A percentile compares a stretch with the other conserved stretches of the same genome.
Conservation (phyloP, 179 eudicot genomes). For the Beta lomatogona region DNA sequence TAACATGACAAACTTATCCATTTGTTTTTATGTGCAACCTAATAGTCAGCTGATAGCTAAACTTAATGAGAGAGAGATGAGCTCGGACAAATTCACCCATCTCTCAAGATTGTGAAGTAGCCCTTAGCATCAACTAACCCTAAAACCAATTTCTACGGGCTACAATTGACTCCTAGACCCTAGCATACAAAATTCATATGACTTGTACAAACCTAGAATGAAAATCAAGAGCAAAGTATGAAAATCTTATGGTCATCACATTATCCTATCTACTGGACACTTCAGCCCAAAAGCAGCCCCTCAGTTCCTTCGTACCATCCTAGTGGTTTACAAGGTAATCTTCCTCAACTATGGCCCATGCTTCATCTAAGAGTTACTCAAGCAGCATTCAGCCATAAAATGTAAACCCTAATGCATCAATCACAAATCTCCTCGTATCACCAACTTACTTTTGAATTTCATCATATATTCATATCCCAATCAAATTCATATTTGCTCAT, state of each 20-base stretch:
- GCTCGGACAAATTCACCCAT: background rate
- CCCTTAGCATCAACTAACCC: background rate
- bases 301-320: background rate
- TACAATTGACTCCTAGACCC: background rate
- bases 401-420: background rate
- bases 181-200: no score
- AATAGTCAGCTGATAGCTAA: background rate
- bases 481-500: constrained; percentile 3
- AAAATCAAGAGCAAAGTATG: no score
- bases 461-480: background rate
- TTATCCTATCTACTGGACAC: background rate
- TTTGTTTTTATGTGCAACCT: background rate
- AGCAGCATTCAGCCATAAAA: background rate
- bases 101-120: background rate
- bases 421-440: background rate
- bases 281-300: background rate
- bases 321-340: background rate
- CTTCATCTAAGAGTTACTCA: background rate
- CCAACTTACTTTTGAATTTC: background rate
- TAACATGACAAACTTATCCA: background rate
- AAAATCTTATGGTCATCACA: no score
- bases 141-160: background rate
- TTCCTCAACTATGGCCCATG: background rate
- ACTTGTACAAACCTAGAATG: no score
- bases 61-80: background rate